Conservation (phyloP, 768 basidiomycete species). For the Myochromella boudieri region DNA sequence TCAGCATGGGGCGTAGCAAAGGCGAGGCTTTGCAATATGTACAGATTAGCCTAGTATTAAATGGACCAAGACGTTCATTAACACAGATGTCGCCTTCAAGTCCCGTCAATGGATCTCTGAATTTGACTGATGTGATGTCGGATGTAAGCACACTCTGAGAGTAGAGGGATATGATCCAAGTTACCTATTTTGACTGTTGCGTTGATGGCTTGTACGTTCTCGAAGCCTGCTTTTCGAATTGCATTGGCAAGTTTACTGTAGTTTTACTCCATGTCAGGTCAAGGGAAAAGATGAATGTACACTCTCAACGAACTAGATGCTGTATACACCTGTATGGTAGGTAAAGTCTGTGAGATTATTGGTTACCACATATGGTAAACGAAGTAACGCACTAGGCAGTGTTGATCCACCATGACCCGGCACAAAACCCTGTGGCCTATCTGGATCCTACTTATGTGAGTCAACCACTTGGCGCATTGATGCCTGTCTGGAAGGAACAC, state of each 20-base stretch:
- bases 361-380: background rate
- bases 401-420: constrained; percentile 2
- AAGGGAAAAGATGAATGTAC: no score
- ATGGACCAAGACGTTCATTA: constrained; percentile 54
- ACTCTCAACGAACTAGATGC: constrained; percentile 17
- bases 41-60: constrained; percentile 43
- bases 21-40: constrained; percentile 50
- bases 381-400: constrained; percentile 14
- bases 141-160: no score
- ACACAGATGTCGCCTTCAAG: constrained; percentile 57
- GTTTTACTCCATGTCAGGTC: constrained; percentile 14
- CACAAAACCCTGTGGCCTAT: constrained; percentile 15
- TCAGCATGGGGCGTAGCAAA: constrained; percentile 41
- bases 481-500: background rate
- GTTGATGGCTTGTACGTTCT: constrained; percentile 22
- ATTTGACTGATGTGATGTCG: constrained; percentile 52
- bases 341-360: background rate
- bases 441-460: constrained; percentile 22
- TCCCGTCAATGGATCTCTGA: constrained; percentile 39
- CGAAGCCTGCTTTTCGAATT: constrained; percentile 34
- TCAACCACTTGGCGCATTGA: background rate
- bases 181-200: constrained; percentile 46
- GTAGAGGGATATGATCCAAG: background rate
- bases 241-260: constrained; percentile 29
- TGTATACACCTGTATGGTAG: constrained; percentile 26